phyloP scores from a whole-genome alignment of 108 stramenopile species.

The Cyclotella distinguenda region DNA sequence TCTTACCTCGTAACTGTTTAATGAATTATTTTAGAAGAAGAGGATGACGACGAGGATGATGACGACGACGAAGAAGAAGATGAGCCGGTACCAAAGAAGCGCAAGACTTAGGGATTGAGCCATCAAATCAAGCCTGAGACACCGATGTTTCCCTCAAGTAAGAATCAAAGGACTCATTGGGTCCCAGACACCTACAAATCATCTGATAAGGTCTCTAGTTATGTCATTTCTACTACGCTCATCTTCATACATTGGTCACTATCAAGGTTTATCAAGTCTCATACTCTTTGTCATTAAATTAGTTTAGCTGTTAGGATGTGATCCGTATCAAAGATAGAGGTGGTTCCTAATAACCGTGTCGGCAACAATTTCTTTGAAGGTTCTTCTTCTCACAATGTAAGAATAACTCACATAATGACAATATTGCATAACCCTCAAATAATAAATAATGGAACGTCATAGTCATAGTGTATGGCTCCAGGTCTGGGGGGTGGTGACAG shows the following conservation, averaged over 20 bases:
- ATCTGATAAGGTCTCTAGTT: background rate
- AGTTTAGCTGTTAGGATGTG: slow-evolving; percentile 3
- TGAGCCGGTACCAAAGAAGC: slow-evolving; percentile 15
- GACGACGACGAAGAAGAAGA: background rate
- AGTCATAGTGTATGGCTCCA: too few relatives aligned
- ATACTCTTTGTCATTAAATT: slow-evolving; percentile 15
- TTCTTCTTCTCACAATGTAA: too few relatives aligned
- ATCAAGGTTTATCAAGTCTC: slow-evolving; percentile 12
- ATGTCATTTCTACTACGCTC: background rate
- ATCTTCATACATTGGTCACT: slow-evolving; percentile 3
- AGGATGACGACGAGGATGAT: slow-evolving; percentile 10
- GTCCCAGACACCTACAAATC: background rate
- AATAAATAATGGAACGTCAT: too few relatives aligned
- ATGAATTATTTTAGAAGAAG: background rate
- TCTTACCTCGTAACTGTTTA: background rate
- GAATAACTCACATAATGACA: too few relatives aligned
- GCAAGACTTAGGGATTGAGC: slow-evolving; percentile 11
- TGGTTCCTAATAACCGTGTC: background rate
- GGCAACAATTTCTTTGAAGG: too few relatives aligned
- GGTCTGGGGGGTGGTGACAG: too few relatives aligned
- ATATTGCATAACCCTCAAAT: too few relatives aligned
- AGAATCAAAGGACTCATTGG: slow-evolving; percentile 2
- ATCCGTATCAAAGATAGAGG: background rate
- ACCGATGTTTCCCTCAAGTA: slow-evolving; percentile 1
- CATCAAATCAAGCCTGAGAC: background rate